These are phyloP conservation scores for Termitomyces sp. DNA, from an alignment of 768 basidiomycete species.

Conservation along the genomic window DNA sequence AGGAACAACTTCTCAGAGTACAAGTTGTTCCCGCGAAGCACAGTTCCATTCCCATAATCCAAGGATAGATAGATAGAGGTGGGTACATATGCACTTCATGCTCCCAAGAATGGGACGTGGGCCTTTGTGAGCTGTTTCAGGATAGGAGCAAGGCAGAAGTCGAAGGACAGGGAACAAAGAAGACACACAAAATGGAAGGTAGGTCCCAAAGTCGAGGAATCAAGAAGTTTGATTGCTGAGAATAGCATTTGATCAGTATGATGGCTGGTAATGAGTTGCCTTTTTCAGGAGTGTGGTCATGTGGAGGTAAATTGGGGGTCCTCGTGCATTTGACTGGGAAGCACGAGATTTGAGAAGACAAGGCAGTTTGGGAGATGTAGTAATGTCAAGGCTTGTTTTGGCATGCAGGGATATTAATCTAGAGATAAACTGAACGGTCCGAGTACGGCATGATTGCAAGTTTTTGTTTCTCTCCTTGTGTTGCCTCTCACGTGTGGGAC, in stretches of 20 bases:
- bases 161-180: background rate
- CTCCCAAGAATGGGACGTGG: background rate
- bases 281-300: background rate
- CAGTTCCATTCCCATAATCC: background rate
- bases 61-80: background rate
- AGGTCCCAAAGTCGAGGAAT: constrained; percentile 3
- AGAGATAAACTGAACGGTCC: background rate
- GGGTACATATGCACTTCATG: background rate
- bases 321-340: background rate
- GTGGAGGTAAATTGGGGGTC: constrained; percentile 3
- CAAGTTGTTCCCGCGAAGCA: constrained; percentile 4
- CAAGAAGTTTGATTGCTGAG: constrained; percentile 2
- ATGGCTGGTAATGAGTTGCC: constrained; percentile 6
- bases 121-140: background rate
- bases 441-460: background rate
- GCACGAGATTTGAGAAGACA: too few relatives aligned
- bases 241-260: constrained; percentile 11
- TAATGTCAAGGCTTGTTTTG: constrained; percentile 1
- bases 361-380: background rate
- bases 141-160: constrained; percentile 1
- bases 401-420: background rate
- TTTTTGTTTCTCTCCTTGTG: background rate
- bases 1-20: background rate
- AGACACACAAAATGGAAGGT: constrained; percentile 4
- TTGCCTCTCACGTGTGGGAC: background rate